Conservation (phyloP, 306 rosid genomes). For the Dalbergia oliveri region DNA sequence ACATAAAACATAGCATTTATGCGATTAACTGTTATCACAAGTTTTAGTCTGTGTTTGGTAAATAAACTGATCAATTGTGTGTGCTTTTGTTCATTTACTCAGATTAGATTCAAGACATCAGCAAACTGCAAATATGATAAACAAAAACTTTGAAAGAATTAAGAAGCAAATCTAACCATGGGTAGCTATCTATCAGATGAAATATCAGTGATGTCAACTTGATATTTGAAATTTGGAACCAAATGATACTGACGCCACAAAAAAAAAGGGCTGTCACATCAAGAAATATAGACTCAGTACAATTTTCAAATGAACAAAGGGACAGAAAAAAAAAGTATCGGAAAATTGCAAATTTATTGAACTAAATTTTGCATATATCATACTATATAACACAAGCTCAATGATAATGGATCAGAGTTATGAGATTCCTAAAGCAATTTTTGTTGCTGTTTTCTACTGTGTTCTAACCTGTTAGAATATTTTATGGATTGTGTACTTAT, state of each 20-base stretch:
- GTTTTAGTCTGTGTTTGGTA: background rate
- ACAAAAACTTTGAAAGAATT: too few species aligned
- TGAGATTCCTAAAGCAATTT: background rate
- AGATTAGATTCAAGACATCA: conserved; percentile 8
- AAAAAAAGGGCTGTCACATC: background rate
- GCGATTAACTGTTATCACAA: conserved; percentile 10
- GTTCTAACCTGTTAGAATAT: conserved; percentile 7
- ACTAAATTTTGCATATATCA: conserved; percentile 9
- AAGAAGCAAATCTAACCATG: too few species aligned
- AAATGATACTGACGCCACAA: conserved; percentile 18
- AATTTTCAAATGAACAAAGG: conserved; percentile 8
- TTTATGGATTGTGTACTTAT: conserved; percentile 1
- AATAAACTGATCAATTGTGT: conserved; percentile 12
- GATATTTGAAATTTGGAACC: background rate
- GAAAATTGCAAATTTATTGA: background rate
- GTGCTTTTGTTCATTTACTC: background rate
- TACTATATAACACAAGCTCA: background rate
- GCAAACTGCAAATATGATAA: background rate
- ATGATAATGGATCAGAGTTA: conserved; percentile 17
- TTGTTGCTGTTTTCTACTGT: background rate
- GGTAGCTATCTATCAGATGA: too few species aligned
- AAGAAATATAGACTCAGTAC: background rate
- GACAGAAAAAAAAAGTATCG: background rate
- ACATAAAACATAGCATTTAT: conserved; percentile 8
- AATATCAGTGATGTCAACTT: too few species aligned